Conservation (phyloP, 768 basidiomycete species). For the Collybia nuda region DNA sequence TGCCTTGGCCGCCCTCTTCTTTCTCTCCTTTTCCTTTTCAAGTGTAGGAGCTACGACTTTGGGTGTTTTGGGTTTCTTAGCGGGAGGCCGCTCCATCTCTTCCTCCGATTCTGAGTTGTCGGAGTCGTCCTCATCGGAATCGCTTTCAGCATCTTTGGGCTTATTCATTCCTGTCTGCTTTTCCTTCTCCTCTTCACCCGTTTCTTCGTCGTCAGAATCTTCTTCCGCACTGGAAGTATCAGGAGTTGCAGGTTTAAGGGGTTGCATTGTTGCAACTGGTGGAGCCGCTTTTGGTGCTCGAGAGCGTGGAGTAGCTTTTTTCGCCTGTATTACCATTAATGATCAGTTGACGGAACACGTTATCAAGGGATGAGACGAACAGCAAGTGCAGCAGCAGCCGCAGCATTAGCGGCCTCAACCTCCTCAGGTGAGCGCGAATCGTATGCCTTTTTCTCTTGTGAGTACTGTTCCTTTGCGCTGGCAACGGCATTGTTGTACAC, state of each 20-base stretch:
- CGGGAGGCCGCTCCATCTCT: constrained; percentile 17
- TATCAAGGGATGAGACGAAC: constrained; percentile 21
- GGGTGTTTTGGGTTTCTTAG: constrained; percentile 29
- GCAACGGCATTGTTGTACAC: constrained; percentile 53
- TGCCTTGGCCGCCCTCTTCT: constrained; percentile 5
- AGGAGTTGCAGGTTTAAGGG: constrained; percentile 24
- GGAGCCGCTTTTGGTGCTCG: constrained; percentile 8
- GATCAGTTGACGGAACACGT: not conserved
- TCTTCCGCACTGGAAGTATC: constrained; percentile 25
- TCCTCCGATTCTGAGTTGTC: constrained; percentile 15
- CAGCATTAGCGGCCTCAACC: constrained; percentile 44
- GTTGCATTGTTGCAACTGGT: constrained; percentile 8
- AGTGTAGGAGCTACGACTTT: constrained; percentile 11
- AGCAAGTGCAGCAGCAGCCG: constrained; percentile 37
- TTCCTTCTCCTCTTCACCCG: constrained; percentile 7
- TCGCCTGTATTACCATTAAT: constrained; percentile 12
- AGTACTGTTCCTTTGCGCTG: constrained; percentile 63
- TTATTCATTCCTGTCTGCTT: constrained; percentile 13
- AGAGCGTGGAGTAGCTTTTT: constrained; percentile 18
- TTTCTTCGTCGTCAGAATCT: constrained; percentile 35
- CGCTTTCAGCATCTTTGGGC: constrained; percentile 22
- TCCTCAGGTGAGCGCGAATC: constrained; percentile 53
- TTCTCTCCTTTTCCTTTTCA: constrained; percentile 29
- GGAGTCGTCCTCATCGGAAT: constrained; percentile 27
- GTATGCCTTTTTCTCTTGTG: constrained; percentile 63